A percentile compares a stretch with the other conserved stretches of the same genome.
phyloP scores from a whole-genome alignment of 2,329 filamentous ascomycete genomes.

The Curvularia spicifera region DNA sequence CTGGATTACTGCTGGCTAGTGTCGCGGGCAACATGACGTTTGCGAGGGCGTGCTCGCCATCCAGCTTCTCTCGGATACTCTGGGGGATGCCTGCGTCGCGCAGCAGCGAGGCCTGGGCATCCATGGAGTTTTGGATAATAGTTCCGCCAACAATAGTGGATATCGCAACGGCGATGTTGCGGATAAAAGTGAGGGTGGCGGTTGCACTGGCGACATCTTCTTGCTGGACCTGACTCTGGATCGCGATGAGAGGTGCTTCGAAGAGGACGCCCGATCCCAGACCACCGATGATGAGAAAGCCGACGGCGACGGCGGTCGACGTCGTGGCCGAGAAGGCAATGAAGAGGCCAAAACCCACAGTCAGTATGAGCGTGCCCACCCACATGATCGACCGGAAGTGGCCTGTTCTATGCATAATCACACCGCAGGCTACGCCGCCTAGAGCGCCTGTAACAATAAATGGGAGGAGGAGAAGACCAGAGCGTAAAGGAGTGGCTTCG shows the following conservation, averaged over 20 bases:
- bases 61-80: slow-evolving; percentile 57
- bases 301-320: slow-evolving; percentile 49
- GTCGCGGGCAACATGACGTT: slow-evolving; percentile 63
- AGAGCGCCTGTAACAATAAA: slow-evolving; percentile 58
- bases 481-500: slow-evolving; percentile 65
- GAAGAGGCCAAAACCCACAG: slow-evolving; percentile 47
- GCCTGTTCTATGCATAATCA: slow-evolving; percentile 56
- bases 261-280: slow-evolving; percentile 61
- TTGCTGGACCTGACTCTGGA: slow-evolving; percentile 61
- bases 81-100: slow-evolving; percentile 57
- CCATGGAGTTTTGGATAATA: slow-evolving; percentile 66
- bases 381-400: slow-evolving; percentile 51
- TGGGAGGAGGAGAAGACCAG: slow-evolving; percentile 67
- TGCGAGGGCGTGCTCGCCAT: slow-evolving; percentile 65
- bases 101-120: slow-evolving; percentile 58
- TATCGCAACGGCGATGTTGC: slow-evolving; percentile 54
- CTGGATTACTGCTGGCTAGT: slow-evolving; percentile 51
- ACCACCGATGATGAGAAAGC: slow-evolving; percentile 59
- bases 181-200: slow-evolving; percentile 58
- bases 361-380: slow-evolving; percentile 41
- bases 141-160: slow-evolving; percentile 59
- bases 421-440: slow-evolving; percentile 54
- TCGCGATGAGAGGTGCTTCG: slow-evolving; percentile 61
- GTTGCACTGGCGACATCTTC: slow-evolving; percentile 61
- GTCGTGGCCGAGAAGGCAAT: slow-evolving; percentile 40